phyloP scores from a whole-genome alignment of 2,329 filamentous ascomycete species.

The Emmonsia crescens region DNA sequence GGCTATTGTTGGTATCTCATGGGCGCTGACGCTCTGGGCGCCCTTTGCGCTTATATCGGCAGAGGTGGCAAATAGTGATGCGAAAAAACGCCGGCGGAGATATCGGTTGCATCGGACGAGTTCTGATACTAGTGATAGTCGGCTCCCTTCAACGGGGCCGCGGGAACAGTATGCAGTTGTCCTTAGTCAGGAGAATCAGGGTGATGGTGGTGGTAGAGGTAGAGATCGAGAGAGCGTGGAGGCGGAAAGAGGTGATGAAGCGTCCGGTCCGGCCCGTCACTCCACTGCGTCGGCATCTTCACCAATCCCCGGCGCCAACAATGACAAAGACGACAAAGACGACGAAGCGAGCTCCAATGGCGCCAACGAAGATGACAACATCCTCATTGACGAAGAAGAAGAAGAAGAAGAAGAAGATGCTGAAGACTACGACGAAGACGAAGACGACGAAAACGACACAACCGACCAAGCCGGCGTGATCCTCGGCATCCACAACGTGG shows the following conservation, averaged over 20 bases:
- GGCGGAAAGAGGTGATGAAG: conserved; percentile 14
- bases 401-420: neutral
- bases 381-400: conserved; percentile 57
- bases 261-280: conserved; percentile 8
- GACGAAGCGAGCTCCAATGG: conserved; percentile 21
- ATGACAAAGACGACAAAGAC: conserved; percentile 10
- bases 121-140: no score
- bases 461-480: conserved; percentile 79
- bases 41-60: conserved; percentile 91
- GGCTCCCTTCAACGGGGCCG: conserved; percentile 23
- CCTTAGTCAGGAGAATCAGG: neutral
- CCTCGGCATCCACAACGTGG: conserved; percentile 90
- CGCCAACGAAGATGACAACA: conserved; percentile 31
- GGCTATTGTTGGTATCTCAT: conserved; percentile 74
- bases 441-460: conserved; percentile 44
- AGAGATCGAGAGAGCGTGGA: neutral
- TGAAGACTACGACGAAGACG: neutral
- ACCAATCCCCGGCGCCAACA: neutral
- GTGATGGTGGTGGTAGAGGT: neutral
- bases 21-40: conserved; percentile 89
- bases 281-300: neutral
- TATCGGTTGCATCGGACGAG: conserved; percentile 25
- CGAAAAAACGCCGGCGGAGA: conserved; percentile 45
- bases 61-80: conserved; percentile 76
- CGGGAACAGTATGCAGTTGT: conserved; percentile 8